Evolutionary conservation across 306 rosid species (phyloP).

Genomic region (Trifolium pratense): DNA sequence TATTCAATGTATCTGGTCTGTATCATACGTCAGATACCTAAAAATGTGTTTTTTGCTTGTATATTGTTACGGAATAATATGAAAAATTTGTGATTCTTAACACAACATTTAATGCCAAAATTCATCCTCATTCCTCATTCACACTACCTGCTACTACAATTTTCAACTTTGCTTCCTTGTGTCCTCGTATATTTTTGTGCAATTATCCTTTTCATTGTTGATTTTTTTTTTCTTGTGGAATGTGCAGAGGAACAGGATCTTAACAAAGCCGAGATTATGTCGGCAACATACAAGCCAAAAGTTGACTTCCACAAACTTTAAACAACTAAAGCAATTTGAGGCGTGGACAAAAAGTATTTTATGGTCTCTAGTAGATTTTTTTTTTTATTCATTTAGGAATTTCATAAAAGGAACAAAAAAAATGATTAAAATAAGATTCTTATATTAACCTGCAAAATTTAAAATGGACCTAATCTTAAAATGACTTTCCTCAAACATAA

Average conservation of each 20-base stretch:
- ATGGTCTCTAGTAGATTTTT: not conserved
- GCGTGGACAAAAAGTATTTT: not conserved
- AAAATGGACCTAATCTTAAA: constrained; percentile 10
- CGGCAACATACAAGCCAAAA: constrained; percentile 22
- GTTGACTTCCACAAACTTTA: constrained; percentile 23
- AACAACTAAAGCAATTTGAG: not conserved
- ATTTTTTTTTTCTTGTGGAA: constrained; percentile 39
- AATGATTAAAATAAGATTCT: not conserved
- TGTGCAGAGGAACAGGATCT: constrained; percentile 32
- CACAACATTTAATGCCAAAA: no score
- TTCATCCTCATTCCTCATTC: no score
- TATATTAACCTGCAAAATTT: constrained; percentile 15
- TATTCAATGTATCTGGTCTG: no score
- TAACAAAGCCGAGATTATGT: constrained; percentile 28
- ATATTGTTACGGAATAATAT: no score
- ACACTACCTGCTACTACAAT: constrained; percentile 27
- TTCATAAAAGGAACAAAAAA: constrained; percentile 7
- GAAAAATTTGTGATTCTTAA: no score
- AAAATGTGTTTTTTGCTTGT: no score
- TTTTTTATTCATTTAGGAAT: not conserved
- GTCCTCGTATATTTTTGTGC: constrained; percentile 38
- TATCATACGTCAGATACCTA: no score
- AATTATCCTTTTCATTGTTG: constrained; percentile 16
- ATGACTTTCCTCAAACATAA: constrained; percentile 11
- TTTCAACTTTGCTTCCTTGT: constrained; percentile 7